Evolutionary conservation across 345 rosid genomes (phyloP).

Genomic region (Acer yangbiense): DNA sequence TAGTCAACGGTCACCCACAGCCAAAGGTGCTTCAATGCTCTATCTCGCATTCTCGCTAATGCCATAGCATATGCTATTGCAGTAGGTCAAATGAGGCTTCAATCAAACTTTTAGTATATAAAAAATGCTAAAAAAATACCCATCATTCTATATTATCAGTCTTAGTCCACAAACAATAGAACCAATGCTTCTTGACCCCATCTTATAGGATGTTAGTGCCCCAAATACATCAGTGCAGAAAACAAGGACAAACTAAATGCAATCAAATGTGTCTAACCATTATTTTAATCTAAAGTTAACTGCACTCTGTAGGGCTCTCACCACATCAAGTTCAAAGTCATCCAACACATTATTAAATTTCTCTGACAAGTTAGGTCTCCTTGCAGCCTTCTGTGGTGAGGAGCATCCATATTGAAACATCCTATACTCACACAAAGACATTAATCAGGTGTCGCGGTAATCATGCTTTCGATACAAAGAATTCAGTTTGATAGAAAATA

Average conservation of each 20-base stretch:
- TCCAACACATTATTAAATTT: conserved; percentile 26
- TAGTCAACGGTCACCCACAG: neutral
- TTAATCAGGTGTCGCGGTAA: neutral
- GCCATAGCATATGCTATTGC: neutral
- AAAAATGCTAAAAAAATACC: neutral
- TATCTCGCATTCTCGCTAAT: neutral
- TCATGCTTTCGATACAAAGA: conserved; percentile 4
- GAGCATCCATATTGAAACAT: conserved; percentile 33
- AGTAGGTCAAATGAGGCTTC: neutral
- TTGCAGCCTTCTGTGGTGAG: conserved; percentile 45
- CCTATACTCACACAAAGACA: conserved; percentile 28
- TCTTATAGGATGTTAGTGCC: neutral
- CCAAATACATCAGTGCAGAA: neutral
- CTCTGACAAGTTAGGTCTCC: conserved; percentile 35
- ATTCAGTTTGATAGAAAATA: conserved; percentile 22
- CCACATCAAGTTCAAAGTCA: conserved; percentile 57
- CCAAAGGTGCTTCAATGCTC: conserved; percentile 3
- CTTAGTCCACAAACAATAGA: neutral
- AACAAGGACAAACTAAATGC: neutral
- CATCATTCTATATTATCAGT: conserved; percentile 6
- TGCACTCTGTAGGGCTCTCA: conserved; percentile 32
- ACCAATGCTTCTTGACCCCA: neutral
- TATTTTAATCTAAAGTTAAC: conserved; percentile 13
- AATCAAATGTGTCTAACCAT: conserved; percentile 3
- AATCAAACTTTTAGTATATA: neutral